Conservation (phyloP, 768 basidiomycete genomes). For the Cubamyces sp. region DNA sequence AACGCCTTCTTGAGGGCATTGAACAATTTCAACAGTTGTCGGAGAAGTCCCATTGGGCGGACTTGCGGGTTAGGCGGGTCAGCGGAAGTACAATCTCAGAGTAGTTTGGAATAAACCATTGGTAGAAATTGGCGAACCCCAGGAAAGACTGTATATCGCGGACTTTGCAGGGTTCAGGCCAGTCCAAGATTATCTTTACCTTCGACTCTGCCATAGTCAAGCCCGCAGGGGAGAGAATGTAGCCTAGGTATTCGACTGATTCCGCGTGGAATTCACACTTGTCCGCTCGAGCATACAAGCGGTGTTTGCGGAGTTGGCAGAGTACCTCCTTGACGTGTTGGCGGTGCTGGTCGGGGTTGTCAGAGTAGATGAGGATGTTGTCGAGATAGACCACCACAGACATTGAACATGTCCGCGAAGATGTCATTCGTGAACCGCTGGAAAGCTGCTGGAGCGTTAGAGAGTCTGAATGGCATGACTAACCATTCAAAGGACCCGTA, state of each 20-base stretch:
- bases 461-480: conserved; percentile 35
- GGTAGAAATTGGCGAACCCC: conserved; percentile 40
- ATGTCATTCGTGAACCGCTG: conserved; percentile 32
- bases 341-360: conserved; percentile 21
- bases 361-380: conserved; percentile 22
- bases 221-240: not conserved
- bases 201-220: not conserved
- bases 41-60: conserved; percentile 25
- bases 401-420: conserved; percentile 18
- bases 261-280: not conserved
- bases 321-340: not conserved
- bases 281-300: not conserved
- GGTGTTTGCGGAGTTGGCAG: not conserved
- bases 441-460: conserved; percentile 31
- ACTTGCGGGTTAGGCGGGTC: conserved; percentile 33
- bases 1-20: conserved; percentile 4
- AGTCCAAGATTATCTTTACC: conserved; percentile 15
- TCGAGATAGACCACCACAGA: conserved; percentile 19
- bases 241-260: not conserved
- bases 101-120: conserved; percentile 38
- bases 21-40: conserved; percentile 27
- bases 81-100: conserved; percentile 39
- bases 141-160: conserved; percentile 38
- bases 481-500: conserved; percentile 39
- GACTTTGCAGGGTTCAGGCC: conserved; percentile 33